These are phyloP conservation scores for Lactarius evosmus DNA, from an alignment of 768 basidiomycete species.

Conservation along the genomic window DNA sequence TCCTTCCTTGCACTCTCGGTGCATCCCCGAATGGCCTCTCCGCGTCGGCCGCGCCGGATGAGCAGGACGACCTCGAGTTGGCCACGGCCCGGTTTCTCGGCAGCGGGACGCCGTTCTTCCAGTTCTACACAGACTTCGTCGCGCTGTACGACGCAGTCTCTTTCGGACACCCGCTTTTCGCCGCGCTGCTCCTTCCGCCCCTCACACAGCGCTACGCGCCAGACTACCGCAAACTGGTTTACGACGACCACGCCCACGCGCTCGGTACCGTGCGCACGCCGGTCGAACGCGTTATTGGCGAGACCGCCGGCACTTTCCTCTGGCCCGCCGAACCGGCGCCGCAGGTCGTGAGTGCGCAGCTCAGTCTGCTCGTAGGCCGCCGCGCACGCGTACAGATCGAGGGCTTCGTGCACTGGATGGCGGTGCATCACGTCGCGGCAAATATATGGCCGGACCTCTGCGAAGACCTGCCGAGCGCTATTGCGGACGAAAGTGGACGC, in stretches of 20 bases:
- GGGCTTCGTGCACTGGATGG: constrained; percentile 64
- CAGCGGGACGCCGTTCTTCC: constrained; percentile 75
- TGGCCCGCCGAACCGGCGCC: constrained; percentile 66
- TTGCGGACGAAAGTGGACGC: constrained; percentile 36
- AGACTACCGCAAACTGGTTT: constrained; percentile 83
- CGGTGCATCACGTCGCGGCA: constrained; percentile 74
- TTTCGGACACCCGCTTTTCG: constrained; percentile 76
- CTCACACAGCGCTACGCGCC: constrained; percentile 68
- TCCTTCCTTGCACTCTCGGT: constrained; percentile 51
- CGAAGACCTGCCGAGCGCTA: not conserved
- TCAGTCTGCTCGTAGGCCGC: constrained; percentile 48
- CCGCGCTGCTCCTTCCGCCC: constrained; percentile 70
- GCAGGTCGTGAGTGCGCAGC: constrained; percentile 60
- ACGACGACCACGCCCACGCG: constrained; percentile 72
- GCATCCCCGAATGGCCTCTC: constrained; percentile 30
- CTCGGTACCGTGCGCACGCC: constrained; percentile 56
- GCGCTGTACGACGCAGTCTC: constrained; percentile 90
- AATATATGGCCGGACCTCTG: constrained; percentile 69
- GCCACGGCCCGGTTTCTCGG: constrained; percentile 62
- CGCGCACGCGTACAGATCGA: constrained; percentile 37
- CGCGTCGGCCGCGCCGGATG: constrained; percentile 25
- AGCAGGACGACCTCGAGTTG: constrained; percentile 43
- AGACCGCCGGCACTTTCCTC: constrained; percentile 57
- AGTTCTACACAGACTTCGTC: constrained; percentile 90
- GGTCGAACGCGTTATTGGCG: constrained; percentile 50